These are phyloP conservation scores for Ganoderma meredithae DNA, from an alignment of 1,284 basidiomycete genomes.

Conservation along the genomic window DNA sequence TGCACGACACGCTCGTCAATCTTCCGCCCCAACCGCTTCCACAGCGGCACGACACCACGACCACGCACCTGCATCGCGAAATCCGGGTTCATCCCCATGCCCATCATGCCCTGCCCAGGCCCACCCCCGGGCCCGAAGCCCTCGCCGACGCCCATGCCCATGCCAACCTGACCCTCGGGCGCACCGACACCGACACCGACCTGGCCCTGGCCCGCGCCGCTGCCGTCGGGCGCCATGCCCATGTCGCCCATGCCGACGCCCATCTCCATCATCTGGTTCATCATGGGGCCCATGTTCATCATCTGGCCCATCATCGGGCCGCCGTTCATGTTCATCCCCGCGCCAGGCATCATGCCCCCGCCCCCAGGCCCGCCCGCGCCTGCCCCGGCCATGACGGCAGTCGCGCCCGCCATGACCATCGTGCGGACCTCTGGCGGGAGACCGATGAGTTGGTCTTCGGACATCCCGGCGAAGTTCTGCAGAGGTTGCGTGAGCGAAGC, in stretches of 20 bases:
- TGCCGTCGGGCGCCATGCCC: slow-evolving; percentile 43
- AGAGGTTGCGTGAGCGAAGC: not conserved
- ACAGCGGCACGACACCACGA: slow-evolving; percentile 28
- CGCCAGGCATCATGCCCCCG: slow-evolving; percentile 62
- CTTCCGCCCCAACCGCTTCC: slow-evolving; percentile 15
- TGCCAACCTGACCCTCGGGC: slow-evolving; percentile 52
- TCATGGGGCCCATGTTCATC: slow-evolving; percentile 49
- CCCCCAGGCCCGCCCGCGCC: slow-evolving; percentile 48
- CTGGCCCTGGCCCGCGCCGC: slow-evolving; percentile 31
- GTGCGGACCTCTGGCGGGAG: slow-evolving; percentile 81
- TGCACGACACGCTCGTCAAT: slow-evolving; percentile 36
- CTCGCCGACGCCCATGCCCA: slow-evolving; percentile 49
- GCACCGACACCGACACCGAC: not conserved
- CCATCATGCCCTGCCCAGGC: slow-evolving; percentile 46
- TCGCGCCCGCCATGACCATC: slow-evolving; percentile 83
- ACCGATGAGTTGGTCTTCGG: slow-evolving; percentile 77
- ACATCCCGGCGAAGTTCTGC: slow-evolving; percentile 83
- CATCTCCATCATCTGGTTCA: slow-evolving; percentile 56
- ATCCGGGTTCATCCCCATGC: slow-evolving; percentile 45
- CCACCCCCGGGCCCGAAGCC: slow-evolving; percentile 36
- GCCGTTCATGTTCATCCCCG: slow-evolving; percentile 46
- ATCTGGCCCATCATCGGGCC: slow-evolving; percentile 56
- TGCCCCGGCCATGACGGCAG: slow-evolving; percentile 73
- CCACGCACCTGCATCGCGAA: slow-evolving; percentile 59
- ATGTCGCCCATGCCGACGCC: slow-evolving; percentile 50